Evolutionary conservation across 345 rosid genomes (phyloP).

Genomic region (Camelina hispida): DNA sequence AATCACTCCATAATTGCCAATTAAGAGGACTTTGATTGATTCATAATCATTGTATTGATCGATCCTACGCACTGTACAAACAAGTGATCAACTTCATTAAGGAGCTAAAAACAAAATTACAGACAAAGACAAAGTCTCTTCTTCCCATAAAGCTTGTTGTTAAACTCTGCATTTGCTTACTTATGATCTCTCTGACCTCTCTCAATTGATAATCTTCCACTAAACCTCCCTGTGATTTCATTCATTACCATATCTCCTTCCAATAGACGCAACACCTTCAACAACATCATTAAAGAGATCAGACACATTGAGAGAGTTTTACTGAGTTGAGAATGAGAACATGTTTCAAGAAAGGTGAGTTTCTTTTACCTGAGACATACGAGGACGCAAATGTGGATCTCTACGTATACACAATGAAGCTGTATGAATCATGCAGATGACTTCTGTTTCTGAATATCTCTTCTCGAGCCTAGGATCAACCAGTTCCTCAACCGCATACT

Average conservation of each 20-base stretch:
- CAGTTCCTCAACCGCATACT: slow-evolving; percentile 69
- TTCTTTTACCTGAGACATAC: slow-evolving; percentile 87
- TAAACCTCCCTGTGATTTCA: slow-evolving; percentile 57
- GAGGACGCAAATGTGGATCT: slow-evolving; percentile 89
- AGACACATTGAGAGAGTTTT: not conserved
- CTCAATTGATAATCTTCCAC: slow-evolving; percentile 60
- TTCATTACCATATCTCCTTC: slow-evolving; percentile 78
- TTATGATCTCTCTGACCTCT: slow-evolving; percentile 36
- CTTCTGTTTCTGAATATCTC: slow-evolving; percentile 67
- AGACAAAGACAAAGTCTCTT: too few relatives aligned
- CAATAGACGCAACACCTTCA: slow-evolving; percentile 82
- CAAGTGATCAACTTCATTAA: not conserved
- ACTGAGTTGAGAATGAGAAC: not conserved
- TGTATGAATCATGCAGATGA: slow-evolving; percentile 88
- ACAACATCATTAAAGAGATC: not conserved
- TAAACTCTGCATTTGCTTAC: not conserved
- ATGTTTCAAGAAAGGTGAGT: slow-evolving; percentile 17
- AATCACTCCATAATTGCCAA: not conserved
- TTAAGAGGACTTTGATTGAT: not conserved
- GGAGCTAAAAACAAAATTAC: too few relatives aligned
- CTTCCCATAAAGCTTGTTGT: slow-evolving; percentile 34
- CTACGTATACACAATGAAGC: slow-evolving; percentile 86
- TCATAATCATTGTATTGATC: not conserved
- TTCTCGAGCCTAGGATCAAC: slow-evolving; percentile 71
- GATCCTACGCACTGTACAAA: not conserved